Conservation (phyloP, 352 stramenopile genomes). For the Pythium aristosporum region DNA sequence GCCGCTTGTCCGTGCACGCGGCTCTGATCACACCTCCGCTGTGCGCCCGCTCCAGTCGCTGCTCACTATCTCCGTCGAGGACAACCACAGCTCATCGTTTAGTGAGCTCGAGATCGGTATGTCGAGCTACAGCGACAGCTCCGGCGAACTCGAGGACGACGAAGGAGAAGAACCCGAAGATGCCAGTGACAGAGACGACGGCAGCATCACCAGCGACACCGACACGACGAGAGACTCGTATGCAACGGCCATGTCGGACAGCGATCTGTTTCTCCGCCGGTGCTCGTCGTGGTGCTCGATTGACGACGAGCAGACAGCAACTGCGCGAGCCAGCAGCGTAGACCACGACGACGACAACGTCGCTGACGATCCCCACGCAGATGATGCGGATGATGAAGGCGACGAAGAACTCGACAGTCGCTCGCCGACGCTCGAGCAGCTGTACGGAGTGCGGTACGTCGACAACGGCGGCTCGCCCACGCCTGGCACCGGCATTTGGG, state of each 20-base stretch:
- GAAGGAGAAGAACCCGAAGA: not conserved
- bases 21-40: not conserved
- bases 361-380: not conserved
- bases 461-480: slow-evolving; percentile 1
- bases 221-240: slow-evolving; percentile 6
- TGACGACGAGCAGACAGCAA: slow-evolving; percentile 16
- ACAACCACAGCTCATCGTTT: not conserved
- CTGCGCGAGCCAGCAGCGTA: not conserved
- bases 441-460: slow-evolving; percentile 16
- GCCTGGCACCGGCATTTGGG: slow-evolving; percentile 7
- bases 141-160: slow-evolving; percentile 5
- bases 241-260: not conserved
- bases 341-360: not conserved
- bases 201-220: not conserved
- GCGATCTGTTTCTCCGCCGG: slow-evolving; percentile 15
- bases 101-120: slow-evolving; percentile 22
- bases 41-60: not conserved
- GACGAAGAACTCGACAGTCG: not conserved
- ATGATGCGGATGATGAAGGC: not conserved
- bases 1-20: not conserved
- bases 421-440: slow-evolving; percentile 10
- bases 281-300: slow-evolving; percentile 25
- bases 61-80: not conserved
- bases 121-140: slow-evolving; percentile 24
- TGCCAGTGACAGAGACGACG: not conserved